Base-by-base conservation (phyloP, 768 basidiomycete species). In the Hygrophoropsis aurantiaca region DNA sequence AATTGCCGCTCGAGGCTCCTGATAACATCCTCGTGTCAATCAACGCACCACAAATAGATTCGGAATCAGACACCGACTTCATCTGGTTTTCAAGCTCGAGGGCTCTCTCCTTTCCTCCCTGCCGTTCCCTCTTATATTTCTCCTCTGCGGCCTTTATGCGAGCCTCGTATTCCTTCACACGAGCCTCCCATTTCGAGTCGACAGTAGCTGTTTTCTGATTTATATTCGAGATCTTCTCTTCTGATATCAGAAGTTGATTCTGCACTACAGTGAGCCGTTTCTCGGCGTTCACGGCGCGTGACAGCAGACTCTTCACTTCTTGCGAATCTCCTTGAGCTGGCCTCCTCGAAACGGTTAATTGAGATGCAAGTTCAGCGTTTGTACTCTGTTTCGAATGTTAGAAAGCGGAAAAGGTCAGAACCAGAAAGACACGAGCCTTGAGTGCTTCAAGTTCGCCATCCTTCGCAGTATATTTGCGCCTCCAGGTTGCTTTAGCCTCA, bases 91-190 rank as follows among this genome's bases (percentile, higher is more conserved):
- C 85, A 48, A 92, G 69, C 66, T 92, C 88, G 10, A 65, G 56
- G 1, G 87, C 72, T 18, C 90, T 71, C 68, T 98, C 95, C 69
- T 97, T 99, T 36, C 85, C 81, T 3, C 95, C 97, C 58, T 97
- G 94, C 50, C 90, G 74, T 72, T 95, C 94, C 45, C 91, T 77
- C 76, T 97, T 97, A 54, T 92, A 83, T 61, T 84, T 85, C 74
- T 98, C 94, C 58, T 93, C 91, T 0, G 90, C 90, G 0, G 84
- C 82, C 64, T 84, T 85, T 52, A 94, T 60, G 15, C 89, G 71
- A 11, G 80, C 62, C 68, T 97, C 92, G 58, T 94, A 94, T 67
- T 98, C 94, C 65, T 85, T 87, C 37, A 98, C 90, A n/a, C 94
- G 75, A 0, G 87, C 90, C 58, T 94, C 94, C 93, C 94, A 98